Conservation (phyloP, 1,139 yeast species). For the Saccharomyces hybrid region DNA sequence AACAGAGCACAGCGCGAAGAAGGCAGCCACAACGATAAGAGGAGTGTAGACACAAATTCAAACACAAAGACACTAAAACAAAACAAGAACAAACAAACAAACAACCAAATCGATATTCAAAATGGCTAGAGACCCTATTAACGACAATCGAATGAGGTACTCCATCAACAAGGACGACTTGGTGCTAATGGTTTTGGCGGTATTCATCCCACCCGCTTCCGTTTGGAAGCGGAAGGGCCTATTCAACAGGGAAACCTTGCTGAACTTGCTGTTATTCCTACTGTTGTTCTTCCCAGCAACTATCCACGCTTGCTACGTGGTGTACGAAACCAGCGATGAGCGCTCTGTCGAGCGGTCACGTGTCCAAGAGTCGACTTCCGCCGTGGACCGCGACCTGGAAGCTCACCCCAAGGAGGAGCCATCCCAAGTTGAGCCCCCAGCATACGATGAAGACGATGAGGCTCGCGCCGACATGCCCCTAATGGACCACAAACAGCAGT, state of each 20-base stretch:
- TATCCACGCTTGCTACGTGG: conserved; percentile 24
- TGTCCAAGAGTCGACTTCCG: neutral
- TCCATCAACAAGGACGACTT: conserved; percentile 24
- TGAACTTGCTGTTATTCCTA: conserved; percentile 19
- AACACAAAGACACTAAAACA: neutral
- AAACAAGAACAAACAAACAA: neutral
- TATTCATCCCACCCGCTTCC: conserved; percentile 25
- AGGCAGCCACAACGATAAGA: neutral
- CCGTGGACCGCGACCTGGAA: neutral
- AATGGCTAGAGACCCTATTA: neutral
- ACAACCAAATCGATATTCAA: neutral
- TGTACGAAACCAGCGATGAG: conserved; percentile 23
- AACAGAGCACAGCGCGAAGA: neutral
- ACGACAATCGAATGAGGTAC: conserved; percentile 3
- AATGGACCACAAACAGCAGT: neutral
- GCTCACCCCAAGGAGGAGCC: neutral
- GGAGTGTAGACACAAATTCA: no score
- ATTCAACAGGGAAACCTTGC: conserved; percentile 21
- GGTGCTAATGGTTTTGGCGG: conserved; percentile 15
- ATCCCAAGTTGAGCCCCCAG: neutral
- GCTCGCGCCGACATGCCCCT: neutral
- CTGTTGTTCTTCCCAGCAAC: conserved; percentile 25
- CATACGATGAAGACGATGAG: neutral
- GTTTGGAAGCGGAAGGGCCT: conserved; percentile 25
- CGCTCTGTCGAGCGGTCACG: conserved; percentile 4